Conservation (phyloP, 2,329 filamentous ascomycete genomes). For the Hypomyces rosellus region DNA sequence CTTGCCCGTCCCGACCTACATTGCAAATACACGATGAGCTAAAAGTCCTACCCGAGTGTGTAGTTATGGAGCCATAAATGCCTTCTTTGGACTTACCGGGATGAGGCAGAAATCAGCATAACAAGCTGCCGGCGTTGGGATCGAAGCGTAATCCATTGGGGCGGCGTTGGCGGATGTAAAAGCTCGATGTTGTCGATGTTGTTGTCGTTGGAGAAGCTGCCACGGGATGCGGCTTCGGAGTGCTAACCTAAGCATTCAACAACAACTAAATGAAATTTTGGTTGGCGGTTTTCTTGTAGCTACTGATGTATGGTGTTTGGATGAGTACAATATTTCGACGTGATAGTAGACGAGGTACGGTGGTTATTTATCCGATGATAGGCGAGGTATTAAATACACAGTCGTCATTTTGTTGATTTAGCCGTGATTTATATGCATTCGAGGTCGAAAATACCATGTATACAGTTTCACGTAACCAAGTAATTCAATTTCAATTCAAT, state of each 20-base stretch:
- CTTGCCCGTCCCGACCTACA: conserved; percentile 69
- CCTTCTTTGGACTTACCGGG: conserved; percentile 47
- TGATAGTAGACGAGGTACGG: neutral
- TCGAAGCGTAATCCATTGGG: conserved; percentile 39
- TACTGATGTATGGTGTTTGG: too few relatives aligned
- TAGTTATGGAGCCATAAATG: too few relatives aligned
- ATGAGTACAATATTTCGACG: too few relatives aligned
- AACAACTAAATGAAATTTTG: too few relatives aligned
- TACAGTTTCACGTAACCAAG: too few relatives aligned
- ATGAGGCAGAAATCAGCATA: conserved; percentile 90
- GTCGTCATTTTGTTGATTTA: neutral
- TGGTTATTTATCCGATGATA: neutral
- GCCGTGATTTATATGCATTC: neutral
- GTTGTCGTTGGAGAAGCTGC: neutral
- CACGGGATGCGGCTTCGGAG: neutral
- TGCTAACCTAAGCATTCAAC: neutral
- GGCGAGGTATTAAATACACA: neutral
- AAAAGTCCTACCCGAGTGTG: too few relatives aligned
- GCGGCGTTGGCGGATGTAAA: neutral
- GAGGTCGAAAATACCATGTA: too few relatives aligned
- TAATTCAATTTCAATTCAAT: too few relatives aligned
- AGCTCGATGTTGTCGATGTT: neutral
- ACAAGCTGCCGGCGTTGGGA: conserved; percentile 65
- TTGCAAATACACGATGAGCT: neutral
- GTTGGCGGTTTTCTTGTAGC: neutral